Percentiles rank a stretch among this genome's conserved stretches.
Conservation (phyloP, 371 early-diverging fungal genomes). For the Lichtheimia ornata region DNA sequence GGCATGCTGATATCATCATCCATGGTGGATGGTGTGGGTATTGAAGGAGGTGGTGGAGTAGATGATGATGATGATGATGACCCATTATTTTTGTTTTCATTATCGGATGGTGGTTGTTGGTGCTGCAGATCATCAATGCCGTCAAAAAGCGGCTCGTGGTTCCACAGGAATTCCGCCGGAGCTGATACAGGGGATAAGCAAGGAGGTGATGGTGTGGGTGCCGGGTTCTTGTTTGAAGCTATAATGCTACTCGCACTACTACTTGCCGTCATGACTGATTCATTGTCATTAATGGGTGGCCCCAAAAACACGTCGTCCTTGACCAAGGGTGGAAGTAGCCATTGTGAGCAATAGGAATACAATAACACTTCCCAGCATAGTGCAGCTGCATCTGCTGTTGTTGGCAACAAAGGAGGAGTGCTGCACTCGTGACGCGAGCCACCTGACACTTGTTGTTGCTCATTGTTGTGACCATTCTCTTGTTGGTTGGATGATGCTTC, state of each 20-base stretch:
- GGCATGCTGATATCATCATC: too few species aligned
- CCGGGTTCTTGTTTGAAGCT: constrained; percentile 11
- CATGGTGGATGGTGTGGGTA: too few species aligned
- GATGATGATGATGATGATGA: background rate
- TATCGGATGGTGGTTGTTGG: constrained; percentile 2
- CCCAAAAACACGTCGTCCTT: constrained; percentile 26
- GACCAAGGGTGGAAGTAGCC: constrained; percentile 11
- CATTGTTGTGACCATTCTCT: too few species aligned
- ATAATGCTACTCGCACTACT: background rate
- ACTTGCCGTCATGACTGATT: constrained; percentile 15
- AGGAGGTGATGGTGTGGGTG: constrained; percentile 25
- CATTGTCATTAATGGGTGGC: constrained; percentile 14
- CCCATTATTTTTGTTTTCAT: background rate
- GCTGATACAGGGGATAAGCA: constrained; percentile 41
- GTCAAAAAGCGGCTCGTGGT: constrained; percentile 41
- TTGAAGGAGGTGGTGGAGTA: background rate
- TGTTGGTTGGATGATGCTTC: too few species aligned
- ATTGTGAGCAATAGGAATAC: constrained; percentile 14
- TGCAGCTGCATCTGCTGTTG: constrained; percentile 13
- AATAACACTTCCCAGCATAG: constrained; percentile 15
- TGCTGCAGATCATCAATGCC: constrained; percentile 30
- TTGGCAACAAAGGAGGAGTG: constrained; percentile 13
- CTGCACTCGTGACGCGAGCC: constrained; percentile 30
- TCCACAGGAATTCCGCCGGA: constrained; percentile 40
- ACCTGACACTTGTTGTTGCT: constrained; percentile 14